These are phyloP conservation scores for Ophiostoma triangulosporum DNA, from an alignment of 2,329 filamentous ascomycete species.

Conservation along the genomic window DNA sequence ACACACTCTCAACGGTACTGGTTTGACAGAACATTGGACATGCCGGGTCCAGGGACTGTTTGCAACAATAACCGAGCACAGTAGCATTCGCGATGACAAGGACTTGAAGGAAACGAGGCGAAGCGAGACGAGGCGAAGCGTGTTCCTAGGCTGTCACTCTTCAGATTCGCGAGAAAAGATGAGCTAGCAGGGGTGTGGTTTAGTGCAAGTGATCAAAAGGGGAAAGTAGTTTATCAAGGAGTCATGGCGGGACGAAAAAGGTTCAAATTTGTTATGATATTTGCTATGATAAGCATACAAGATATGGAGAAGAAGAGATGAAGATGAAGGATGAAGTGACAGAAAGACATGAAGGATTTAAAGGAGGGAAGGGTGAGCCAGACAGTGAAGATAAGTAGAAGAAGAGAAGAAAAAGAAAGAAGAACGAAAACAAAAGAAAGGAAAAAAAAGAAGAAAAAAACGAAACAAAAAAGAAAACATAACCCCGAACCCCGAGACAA, in stretches of 20 bases:
- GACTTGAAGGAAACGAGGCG: not conserved
- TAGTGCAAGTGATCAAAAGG: not conserved
- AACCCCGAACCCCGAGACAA: not conserved
- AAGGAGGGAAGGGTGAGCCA: no score
- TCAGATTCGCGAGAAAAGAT: not conserved
- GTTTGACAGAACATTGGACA: no score
- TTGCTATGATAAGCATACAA: no score
- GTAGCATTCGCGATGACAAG: not conserved
- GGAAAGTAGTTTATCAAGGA: no score
- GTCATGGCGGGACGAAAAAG: no score
- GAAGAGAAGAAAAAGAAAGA: not conserved
- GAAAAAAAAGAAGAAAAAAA: not conserved
- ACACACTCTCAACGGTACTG: no score
- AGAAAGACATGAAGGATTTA: no score
- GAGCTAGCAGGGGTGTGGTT: not conserved
- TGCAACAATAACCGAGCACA: no score
- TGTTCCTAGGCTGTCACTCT: not conserved
- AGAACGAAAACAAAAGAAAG: not conserved
- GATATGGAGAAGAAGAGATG: no score
- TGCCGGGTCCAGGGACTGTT: no score
- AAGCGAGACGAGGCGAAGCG: not conserved
- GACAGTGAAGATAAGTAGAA: not conserved
- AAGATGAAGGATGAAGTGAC: no score
- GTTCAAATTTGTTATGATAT: no score
- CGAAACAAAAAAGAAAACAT: not conserved